A percentile compares a stretch with the other conserved stretches of the same genome.
Conservation (phyloP, 169 alveolate genomes). For the Toxoplasma gondii region DNA sequence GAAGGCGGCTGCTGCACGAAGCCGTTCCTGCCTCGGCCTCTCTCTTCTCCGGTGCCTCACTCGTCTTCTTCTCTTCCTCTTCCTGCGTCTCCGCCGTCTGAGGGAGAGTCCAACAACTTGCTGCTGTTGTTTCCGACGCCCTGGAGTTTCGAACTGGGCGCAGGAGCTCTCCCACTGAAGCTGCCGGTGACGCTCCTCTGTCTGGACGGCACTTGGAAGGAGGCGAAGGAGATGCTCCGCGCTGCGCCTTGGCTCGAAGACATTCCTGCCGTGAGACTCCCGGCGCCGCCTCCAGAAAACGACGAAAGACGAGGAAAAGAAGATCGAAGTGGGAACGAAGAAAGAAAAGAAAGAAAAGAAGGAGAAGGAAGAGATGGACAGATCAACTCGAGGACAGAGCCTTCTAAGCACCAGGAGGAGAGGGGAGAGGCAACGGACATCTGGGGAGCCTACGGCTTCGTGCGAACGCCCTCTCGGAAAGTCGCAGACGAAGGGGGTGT, state of each 20-base stretch:
- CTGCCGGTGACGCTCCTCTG: conserved; percentile 64
- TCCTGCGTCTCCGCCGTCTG: not conserved
- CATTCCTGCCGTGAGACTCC: conserved; percentile 58
- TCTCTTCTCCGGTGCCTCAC: not conserved
- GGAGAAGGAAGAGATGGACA: no score
- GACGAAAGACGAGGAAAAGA: not conserved
- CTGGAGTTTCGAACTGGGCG: conserved; percentile 20
- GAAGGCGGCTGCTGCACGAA: conserved; percentile 6
- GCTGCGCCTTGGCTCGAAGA: conserved; percentile 58
- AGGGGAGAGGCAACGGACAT: not conserved
- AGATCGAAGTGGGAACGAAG: not conserved
- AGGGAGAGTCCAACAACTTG: not conserved
- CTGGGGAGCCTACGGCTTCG: conserved; percentile 46
- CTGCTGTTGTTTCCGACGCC: not conserved
- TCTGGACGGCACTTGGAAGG: conserved; percentile 68
- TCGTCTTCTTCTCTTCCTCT: not conserved
- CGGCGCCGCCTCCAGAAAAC: not conserved
- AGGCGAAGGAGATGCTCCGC: conserved; percentile 62
- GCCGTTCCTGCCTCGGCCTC: not conserved
- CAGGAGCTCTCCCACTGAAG: conserved; percentile 42
- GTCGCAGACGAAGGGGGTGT: conserved; percentile 66
- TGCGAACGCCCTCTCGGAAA: conserved; percentile 59
- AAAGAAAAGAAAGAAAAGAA: no score
- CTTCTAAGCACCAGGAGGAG: no score
- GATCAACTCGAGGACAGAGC: not conserved